Evolutionary conservation across 192 early-diverging fungal species (phyloP).

Genomic region (Coemansia erecta): DNA sequence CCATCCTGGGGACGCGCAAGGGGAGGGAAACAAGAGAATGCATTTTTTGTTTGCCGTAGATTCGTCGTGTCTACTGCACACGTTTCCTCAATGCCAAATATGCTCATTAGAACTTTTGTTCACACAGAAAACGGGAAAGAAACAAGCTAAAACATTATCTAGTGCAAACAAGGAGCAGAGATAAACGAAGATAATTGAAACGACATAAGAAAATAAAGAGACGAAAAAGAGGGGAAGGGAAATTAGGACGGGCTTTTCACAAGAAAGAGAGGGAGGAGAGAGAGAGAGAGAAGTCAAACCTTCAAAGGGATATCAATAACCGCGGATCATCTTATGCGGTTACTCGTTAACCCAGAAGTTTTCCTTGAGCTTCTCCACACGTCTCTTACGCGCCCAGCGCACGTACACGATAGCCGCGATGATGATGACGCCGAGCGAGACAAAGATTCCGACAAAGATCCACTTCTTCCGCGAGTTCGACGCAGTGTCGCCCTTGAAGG

Average conservation of each 20-base stretch:
- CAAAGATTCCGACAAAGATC: conserved; percentile 45
- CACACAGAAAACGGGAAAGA: too few relatives aligned
- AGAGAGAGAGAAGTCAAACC: background rate
- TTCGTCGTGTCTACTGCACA: too few relatives aligned
- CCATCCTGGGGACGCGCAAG: too few relatives aligned
- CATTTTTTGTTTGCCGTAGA: too few relatives aligned
- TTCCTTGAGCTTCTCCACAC: conserved; percentile 27
- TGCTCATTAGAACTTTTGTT: too few relatives aligned
- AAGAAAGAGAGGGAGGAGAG: background rate
- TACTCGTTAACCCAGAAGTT: conserved; percentile 16
- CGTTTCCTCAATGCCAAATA: too few relatives aligned
- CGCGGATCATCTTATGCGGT: background rate
- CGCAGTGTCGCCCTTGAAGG: conserved; percentile 27
- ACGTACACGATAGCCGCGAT: conserved; percentile 29
- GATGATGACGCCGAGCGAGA: conserved; percentile 28
- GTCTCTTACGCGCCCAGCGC: conserved; percentile 17
- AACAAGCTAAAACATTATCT: background rate
- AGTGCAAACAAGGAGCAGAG: background rate
- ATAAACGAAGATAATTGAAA: background rate
- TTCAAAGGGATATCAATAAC: too few relatives aligned
- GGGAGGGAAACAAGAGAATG: too few relatives aligned
- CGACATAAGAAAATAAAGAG: background rate
- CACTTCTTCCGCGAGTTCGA: conserved; percentile 49
- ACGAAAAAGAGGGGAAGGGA: background rate
- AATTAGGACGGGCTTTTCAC: background rate